Evolutionary conservation across 148 eudicot species (phyloP).

Genomic region (Rhododendron henanense): DNA sequence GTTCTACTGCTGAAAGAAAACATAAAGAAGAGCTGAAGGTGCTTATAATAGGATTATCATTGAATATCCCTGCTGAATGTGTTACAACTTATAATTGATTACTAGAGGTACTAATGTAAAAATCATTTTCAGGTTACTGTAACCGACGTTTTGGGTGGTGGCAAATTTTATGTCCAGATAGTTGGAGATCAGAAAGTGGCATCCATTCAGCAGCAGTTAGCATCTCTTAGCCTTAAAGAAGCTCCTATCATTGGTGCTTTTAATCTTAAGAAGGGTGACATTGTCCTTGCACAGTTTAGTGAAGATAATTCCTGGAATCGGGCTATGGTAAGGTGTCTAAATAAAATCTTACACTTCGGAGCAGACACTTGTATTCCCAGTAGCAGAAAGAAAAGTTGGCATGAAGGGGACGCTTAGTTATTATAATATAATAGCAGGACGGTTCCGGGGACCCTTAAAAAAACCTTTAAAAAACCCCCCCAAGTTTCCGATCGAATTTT

Average conservation of each 20-base stretch:
- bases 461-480: too few relatives aligned
- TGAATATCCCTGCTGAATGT: neutral
- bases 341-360: neutral
- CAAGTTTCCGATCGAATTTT: too few relatives aligned
- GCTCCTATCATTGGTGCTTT: constrained; percentile 75
- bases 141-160: constrained; percentile 80
- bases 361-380: neutral
- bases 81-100: neutral
- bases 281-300: constrained; percentile 84
- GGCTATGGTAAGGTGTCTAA: constrained; percentile 60
- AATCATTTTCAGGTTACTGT: constrained; percentile 56
- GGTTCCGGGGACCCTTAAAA: too few relatives aligned
- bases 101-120: neutral
- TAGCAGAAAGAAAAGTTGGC: neutral
- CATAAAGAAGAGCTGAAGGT: constrained; percentile 90
- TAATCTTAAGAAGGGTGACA: constrained; percentile 83
- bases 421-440: neutral
- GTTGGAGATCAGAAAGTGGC: constrained; percentile 64
- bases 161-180: constrained; percentile 84
- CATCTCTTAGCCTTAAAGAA: constrained; percentile 62
- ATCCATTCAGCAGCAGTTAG: constrained; percentile 79
- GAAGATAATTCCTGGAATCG: constrained; percentile 93
- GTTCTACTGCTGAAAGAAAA: constrained; percentile 47
- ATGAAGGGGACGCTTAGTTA: neutral
- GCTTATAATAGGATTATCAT: constrained; percentile 2